A percentile compares a stretch with the other conserved stretches of the same genome.
These are phyloP conservation scores for Parietaria judaica DNA, from an alignment of 306 rosid species.

Conservation along the genomic window DNA sequence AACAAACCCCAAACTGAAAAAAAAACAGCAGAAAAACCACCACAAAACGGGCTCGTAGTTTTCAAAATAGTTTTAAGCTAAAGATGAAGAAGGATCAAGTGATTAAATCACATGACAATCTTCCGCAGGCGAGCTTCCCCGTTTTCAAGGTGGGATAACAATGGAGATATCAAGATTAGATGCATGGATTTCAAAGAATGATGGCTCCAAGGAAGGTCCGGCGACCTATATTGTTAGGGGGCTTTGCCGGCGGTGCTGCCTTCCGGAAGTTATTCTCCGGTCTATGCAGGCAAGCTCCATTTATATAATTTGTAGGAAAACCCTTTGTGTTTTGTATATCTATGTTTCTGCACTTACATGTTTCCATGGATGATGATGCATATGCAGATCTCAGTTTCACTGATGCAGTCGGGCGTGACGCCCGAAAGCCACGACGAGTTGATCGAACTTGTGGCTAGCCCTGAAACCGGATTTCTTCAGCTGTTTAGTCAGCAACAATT, in stretches of 20 bases:
- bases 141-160: constrained; percentile 87
- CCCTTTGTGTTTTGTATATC: background rate
- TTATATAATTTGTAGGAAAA: background rate
- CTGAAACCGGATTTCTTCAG: constrained; percentile 54
- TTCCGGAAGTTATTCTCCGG: constrained; percentile 88
- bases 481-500: constrained; percentile 94
- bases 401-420: constrained; percentile 53
- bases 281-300: constrained; percentile 72
- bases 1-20: background rate
- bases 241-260: constrained; percentile 88
- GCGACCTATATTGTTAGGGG: constrained; percentile 79
- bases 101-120: constrained; percentile 15
- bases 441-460: constrained; percentile 65
- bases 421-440: constrained; percentile 67
- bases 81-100: background rate
- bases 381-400: constrained; percentile 72
- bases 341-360: constrained; percentile 8
- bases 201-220: constrained; percentile 53
- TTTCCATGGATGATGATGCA: constrained; percentile 9
- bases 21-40: background rate
- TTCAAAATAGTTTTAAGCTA: background rate
- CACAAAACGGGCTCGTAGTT: background rate
- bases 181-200: constrained; percentile 74
- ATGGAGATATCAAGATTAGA: constrained; percentile 87
- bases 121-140: constrained; percentile 82